Evolutionary conservation across 768 basidiomycete species (phyloP).

Genomic region (Pulveroboletus sp.): DNA sequence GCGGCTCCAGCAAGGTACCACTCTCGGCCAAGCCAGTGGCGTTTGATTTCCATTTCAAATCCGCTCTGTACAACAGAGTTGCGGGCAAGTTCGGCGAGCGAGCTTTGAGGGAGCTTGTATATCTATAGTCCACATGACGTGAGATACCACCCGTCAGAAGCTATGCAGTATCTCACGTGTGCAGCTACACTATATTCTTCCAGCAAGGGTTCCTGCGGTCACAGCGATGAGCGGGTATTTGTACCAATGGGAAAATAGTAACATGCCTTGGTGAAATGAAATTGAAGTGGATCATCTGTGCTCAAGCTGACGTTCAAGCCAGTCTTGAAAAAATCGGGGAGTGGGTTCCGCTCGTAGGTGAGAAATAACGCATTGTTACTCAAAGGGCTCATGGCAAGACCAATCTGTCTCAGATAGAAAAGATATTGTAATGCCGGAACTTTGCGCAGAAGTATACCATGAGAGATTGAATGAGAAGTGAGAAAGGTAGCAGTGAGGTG

Average conservation of each 20-base stretch:
- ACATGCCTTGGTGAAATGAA: slow-evolving; percentile 93
- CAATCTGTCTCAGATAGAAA: slow-evolving; percentile 97
- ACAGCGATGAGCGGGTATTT: background rate
- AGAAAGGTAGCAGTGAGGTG: slow-evolving; percentile 96
- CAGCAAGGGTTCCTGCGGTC: slow-evolving; percentile 76
- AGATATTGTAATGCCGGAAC: slow-evolving; percentile 97
- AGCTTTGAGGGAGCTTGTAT: slow-evolving; percentile 93
- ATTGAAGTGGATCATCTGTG: slow-evolving; percentile 94
- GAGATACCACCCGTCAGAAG: background rate
- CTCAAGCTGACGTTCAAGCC: slow-evolving; percentile 96
- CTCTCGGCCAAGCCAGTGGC: slow-evolving; percentile 88
- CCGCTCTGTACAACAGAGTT: slow-evolving; percentile 97
- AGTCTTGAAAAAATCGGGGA: slow-evolving; percentile 95
- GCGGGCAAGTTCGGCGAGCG: slow-evolving; percentile 94
- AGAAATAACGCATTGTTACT: slow-evolving; percentile 98
- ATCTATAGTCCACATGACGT: slow-evolving; percentile 50
- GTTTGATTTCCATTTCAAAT: slow-evolving; percentile 98
- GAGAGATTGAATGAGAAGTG: slow-evolving; percentile 96
- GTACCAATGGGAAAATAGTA: background rate
- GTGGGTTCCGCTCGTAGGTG: slow-evolving; percentile 94
- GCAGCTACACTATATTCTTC: slow-evolving; percentile 99
- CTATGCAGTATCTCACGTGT: slow-evolving; percentile 54
- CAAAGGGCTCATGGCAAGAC: slow-evolving; percentile 96
- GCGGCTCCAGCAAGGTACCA: slow-evolving; percentile 93
- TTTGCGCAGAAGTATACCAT: slow-evolving; percentile 97